Base-by-base conservation (phyloP, 1,284 basidiomycete genomes). In the Psilocybe mexicana region DNA sequence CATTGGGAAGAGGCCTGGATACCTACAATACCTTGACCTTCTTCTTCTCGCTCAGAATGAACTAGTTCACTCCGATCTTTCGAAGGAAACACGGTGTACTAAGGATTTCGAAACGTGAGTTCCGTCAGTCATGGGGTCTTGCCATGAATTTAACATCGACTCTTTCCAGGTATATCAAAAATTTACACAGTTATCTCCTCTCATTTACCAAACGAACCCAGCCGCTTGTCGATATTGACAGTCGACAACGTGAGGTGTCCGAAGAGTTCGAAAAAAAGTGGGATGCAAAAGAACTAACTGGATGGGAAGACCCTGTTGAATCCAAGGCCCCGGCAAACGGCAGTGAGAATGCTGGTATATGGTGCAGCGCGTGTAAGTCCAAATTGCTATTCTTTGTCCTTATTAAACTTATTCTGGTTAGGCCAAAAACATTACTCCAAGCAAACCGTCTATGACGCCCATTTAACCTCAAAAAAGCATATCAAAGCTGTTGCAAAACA, bases 361-460 rank as follows among this genome's bases (percentile, higher is more conserved):
- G 96, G 96, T 99, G 97, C 79, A 80, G 88, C 48, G 93, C 94
- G 54, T 99, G 95, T 94, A 76, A 76, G 93, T 57, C 11, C 61
- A 43, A 33, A 14, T 30, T 61, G 56, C 60, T 46, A 49, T 40
- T 52, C 43, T 57, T 63, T 59, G 57, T 57, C 47, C 58, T 52
- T 23, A 36, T 54, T 48, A 50, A 6, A 35, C n/a, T 10, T 30
- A 26, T 14, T 45, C 45, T 43, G 35, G 25, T 54, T 56, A 95
- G 93, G 95, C 71, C 92, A 95, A 72, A 95, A 96, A 70, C 80
- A 83, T 61, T 99, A 98, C 73, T 86, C 96, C 11, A 99, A 98
- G 73, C 93, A 98, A 73, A 98, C 96, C 0, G 97, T 99, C 3
- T 99, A 96, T 73, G 94, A 98, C 67, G 96, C 94, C 3, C 97